Evolutionary conservation across 192 early-diverging fungal genomes (phyloP).

Genomic region (Thamnidium elegans): DNA sequence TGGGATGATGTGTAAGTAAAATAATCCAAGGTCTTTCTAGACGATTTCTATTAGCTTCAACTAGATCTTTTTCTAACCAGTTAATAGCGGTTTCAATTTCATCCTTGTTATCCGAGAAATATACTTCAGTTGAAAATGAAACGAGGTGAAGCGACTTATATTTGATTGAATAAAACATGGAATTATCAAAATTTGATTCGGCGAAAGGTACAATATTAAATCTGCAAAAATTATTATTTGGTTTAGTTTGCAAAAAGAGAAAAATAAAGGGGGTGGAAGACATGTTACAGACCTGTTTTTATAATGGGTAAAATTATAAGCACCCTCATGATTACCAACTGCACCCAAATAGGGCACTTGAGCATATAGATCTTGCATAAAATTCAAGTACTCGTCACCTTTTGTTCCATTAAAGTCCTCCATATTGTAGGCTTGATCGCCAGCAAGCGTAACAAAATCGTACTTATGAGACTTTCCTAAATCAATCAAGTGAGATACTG

Average conservation of each 20-base stretch:
- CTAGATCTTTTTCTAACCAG: slow-evolving; percentile 32
- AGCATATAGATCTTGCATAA: slow-evolving; percentile 26
- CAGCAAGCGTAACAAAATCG: slow-evolving; percentile 31
- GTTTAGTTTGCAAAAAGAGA: not conserved
- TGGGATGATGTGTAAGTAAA: slow-evolving; percentile 25
- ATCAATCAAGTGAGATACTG: slow-evolving; percentile 14
- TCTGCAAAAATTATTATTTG: slow-evolving; percentile 3
- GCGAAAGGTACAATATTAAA: slow-evolving; percentile 33
- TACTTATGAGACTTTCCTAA: slow-evolving; percentile 28
- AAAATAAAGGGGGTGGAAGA: not conserved
- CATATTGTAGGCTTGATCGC: slow-evolving; percentile 38
- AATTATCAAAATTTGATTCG: slow-evolving; percentile 25
- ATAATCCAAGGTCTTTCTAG: slow-evolving; percentile 34
- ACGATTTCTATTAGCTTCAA: slow-evolving; percentile 26
- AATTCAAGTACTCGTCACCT: slow-evolving; percentile 36
- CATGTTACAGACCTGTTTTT: slow-evolving; percentile 21
- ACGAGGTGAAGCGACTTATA: slow-evolving; percentile 35
- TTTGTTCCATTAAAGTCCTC: slow-evolving; percentile 32
- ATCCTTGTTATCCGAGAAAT: slow-evolving; percentile 17
- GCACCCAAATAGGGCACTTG: slow-evolving; percentile 31
- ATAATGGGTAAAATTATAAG: slow-evolving; percentile 36
- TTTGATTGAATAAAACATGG: slow-evolving; percentile 27
- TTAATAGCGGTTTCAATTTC: slow-evolving; percentile 23
- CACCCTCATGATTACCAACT: slow-evolving; percentile 34
- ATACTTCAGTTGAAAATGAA: slow-evolving; percentile 31